Percentiles rank a stretch among this genome's conserved stretches.
Conservation (phyloP, 768 basidiomycete genomes). For the Royoungia palumana region DNA sequence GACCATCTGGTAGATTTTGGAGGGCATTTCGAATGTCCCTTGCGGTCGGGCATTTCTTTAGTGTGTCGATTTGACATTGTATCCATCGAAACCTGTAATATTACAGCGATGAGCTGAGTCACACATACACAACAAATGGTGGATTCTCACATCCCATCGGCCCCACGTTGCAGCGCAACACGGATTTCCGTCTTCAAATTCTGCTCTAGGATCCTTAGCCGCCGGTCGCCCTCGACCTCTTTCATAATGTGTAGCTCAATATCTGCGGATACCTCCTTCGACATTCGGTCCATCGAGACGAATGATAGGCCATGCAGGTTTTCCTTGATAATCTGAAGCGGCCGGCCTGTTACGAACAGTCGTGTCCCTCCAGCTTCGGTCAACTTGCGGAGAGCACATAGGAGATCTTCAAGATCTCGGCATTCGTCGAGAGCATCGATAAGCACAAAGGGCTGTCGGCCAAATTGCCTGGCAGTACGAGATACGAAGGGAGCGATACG, state of each 20-base stretch:
- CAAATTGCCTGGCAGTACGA: background rate
- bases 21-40: constrained; percentile 5
- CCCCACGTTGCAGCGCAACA: background rate
- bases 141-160: constrained; percentile 11
- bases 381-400: background rate
- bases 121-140: background rate
- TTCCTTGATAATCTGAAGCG: constrained; percentile 5
- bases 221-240: constrained; percentile 1
- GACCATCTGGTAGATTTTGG: constrained; percentile 8
- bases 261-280: background rate
- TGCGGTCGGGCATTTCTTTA: constrained; percentile 3
- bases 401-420: background rate
- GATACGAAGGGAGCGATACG: background rate
- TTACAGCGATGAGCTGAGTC: too few species aligned
- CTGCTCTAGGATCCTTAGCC: background rate
- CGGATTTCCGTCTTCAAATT: constrained; percentile 6
- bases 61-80: constrained; percentile 5
- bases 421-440: constrained; percentile 22
- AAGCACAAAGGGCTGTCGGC: constrained; percentile 2
- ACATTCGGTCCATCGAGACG: constrained; percentile 4
- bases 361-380: background rate
- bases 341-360: constrained; percentile 13
- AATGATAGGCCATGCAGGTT: constrained; percentile 1
- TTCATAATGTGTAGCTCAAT: constrained; percentile 8
- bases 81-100: constrained; percentile 19